Conservation (phyloP, 2,329 filamentous ascomycete genomes). For the Fusarium pseudonygamai region DNA sequence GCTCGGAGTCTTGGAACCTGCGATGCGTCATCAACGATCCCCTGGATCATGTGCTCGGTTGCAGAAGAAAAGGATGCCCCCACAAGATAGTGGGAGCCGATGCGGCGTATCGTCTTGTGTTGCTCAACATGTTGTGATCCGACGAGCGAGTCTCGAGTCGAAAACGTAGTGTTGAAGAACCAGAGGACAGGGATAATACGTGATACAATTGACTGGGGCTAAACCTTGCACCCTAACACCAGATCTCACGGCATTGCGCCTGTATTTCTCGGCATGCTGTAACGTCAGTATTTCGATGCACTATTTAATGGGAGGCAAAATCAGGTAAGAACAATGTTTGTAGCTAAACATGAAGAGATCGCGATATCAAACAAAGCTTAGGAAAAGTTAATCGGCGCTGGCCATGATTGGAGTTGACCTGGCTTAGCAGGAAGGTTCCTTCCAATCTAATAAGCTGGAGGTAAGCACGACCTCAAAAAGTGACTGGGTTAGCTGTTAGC, state of each 20-base stretch:
- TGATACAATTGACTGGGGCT: slow-evolving; percentile 32
- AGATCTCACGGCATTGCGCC: slow-evolving; percentile 44
- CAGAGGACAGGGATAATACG: slow-evolving; percentile 20
- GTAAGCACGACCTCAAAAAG: neutral
- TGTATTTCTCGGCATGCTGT: slow-evolving; percentile 33
- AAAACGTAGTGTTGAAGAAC: slow-evolving; percentile 17
- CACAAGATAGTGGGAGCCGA: slow-evolving; percentile 37
- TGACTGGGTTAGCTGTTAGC: neutral
- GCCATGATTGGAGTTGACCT: neutral
- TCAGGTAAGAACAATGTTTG: neutral
- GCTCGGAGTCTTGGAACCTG: slow-evolving; percentile 8
- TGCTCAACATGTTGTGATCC: slow-evolving; percentile 25
- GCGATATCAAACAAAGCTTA: neutral
- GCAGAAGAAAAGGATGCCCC: slow-evolving; percentile 3
- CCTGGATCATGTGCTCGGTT: slow-evolving; percentile 10
- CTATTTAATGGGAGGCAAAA: neutral
- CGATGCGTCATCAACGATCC: slow-evolving; percentile 22
- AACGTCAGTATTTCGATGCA: slow-evolving; percentile 14
- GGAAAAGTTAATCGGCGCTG: neutral
- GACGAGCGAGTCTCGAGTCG: slow-evolving; percentile 21
- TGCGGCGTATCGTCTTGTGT: slow-evolving; percentile 39
- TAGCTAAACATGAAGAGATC: neutral
- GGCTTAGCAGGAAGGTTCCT: neutral
- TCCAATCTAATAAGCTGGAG: neutral
- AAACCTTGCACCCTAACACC: slow-evolving; percentile 38